Base-by-base conservation (phyloP, 768 basidiomycete species). In the Suillus clintonianus region DNA sequence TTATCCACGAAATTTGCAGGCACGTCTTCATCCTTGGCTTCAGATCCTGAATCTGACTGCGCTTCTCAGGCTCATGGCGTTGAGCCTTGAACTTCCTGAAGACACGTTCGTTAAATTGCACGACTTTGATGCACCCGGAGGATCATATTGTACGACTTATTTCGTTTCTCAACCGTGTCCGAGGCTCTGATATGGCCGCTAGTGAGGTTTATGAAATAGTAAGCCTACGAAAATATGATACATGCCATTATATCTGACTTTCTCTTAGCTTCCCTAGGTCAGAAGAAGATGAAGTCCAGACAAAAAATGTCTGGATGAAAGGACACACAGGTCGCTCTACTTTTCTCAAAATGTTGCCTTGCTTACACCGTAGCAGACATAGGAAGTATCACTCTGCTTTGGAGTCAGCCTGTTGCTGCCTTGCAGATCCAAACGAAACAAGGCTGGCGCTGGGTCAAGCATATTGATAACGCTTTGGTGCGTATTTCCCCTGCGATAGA, bases 131-230 rank as follows among this genome's bases (percentile, higher is more conserved):
- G 77, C 70, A 3, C 65, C 76, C 9, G 79, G 81, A 4, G 82
- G 81, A 67, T 80, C 81, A 1, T 81, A 76, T 41, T 75, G 83
- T 83, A 64, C 22, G 74, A 67, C 22, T 7, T 8, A 24, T 50
- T 10, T 24, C 15, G 7, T 30, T 54, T 13, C 55, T 34, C 19
- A 43, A 5, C 7, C 3, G 4, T 24, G 19, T 54, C 15, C 6
- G 36, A 10, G 15, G 15, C 2, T n/a, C 63, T 63, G 30, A 65
- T 32, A 36, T 32, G 2, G 7, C 43, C 22, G 6, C 22, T 61
- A 88, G 87, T 84, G 7, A 79, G 87, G 53, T 87, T 84, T 72
- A 88, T 88, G 86, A 88, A 89, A 77, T 89, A 89, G 86, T 86
- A 39, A 14, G 83, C 67, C 0, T 53, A 36, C 56, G n/a, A 43